Conservation (phyloP, 2,329 filamentous ascomycete genomes). For the Colletotrichum sp. region DNA sequence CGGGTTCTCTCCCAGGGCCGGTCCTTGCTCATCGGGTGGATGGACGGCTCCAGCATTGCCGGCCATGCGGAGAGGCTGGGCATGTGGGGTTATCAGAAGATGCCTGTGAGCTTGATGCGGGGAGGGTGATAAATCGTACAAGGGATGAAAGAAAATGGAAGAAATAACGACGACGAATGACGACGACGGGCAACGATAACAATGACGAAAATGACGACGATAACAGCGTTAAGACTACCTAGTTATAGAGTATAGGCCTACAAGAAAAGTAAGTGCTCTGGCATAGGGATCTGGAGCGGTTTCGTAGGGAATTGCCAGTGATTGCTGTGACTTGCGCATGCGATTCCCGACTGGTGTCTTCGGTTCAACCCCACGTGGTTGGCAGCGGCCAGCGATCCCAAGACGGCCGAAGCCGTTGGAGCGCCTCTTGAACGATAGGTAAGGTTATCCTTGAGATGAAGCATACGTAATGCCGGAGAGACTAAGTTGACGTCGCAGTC, state of each 20-base stretch:
- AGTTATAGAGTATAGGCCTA: neutral
- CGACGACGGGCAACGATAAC: neutral
- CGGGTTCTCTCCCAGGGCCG: neutral
- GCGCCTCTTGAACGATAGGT: neutral
- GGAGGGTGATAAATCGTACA: neutral
- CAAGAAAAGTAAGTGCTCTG: neutral
- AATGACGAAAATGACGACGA: neutral
- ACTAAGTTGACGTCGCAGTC: neutral
- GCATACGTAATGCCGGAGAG: neutral
- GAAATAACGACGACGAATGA: neutral
- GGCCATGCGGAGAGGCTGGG: neutral
- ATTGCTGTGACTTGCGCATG: fast-evolving
- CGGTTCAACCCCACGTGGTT: neutral
- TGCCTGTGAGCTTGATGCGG: neutral
- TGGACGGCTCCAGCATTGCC: neutral
- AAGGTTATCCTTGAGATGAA: neutral
- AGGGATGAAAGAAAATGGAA: neutral
- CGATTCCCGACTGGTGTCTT: neutral
- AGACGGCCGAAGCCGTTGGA: neutral
- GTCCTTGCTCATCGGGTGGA: neutral
- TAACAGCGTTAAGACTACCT: neutral
- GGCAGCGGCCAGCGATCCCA: neutral
- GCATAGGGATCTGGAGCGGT: neutral
- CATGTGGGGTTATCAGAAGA: neutral
- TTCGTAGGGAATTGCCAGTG: neutral